Conservation (phyloP, 2,329 filamentous ascomycete species). For the Colletotrichum liriopes region DNA sequence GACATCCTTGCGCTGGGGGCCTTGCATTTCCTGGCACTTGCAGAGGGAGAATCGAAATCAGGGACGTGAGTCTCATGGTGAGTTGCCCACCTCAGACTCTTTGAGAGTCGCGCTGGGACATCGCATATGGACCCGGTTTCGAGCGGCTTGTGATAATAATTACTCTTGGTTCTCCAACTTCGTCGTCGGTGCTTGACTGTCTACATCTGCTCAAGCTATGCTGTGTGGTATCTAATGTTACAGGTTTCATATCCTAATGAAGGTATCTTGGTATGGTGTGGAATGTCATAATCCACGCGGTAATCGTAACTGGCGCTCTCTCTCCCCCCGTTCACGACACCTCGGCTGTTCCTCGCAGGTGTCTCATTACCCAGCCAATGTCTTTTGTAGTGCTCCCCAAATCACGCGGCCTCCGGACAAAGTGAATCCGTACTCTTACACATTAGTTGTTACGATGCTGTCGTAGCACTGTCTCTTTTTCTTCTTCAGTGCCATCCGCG, state of each 20-base stretch:
- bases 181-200: constrained; percentile 2
- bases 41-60: neutral
- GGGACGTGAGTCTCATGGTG: neutral
- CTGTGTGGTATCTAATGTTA: constrained; percentile 37
- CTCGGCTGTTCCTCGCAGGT: neutral
- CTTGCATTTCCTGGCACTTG: neutral
- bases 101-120: neutral
- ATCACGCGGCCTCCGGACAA: constrained; percentile 7
- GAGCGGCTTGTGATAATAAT: neutral
- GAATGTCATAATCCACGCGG: constrained; percentile 30
- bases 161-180: neutral
- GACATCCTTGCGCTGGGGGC: constrained; percentile 2
- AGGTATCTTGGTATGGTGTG: constrained; percentile 30
- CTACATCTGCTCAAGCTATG: constrained; percentile 27
- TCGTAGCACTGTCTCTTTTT: neutral
- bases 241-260: constrained; percentile 20
- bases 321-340: too few relatives aligned
- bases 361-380: neutral
- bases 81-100: neutral
- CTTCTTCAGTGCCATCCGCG: neutral
- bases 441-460: constrained; percentile 29
- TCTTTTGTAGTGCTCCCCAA: constrained; percentile 4
- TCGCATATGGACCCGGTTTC: neutral
- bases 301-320: neutral
- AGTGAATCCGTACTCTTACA: constrained; percentile 29